These are phyloP conservation scores for Volvox carteri DNA, from an alignment of 163 green algal species.

Conservation along the genomic window DNA sequence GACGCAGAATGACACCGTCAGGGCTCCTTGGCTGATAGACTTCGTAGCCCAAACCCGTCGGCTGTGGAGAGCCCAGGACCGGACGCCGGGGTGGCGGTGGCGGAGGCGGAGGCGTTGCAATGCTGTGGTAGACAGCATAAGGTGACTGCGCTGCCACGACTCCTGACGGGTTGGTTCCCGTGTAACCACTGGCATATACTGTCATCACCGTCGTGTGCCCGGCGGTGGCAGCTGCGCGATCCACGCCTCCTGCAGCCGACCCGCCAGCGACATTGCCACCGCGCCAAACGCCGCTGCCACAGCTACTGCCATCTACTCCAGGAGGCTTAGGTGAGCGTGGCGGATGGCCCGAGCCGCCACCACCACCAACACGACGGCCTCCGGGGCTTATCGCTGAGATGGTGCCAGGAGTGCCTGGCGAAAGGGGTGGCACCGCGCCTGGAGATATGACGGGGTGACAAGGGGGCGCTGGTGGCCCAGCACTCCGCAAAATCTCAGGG, in stretches of 20 bases:
- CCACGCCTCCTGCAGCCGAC: background rate
- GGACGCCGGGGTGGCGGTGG: background rate
- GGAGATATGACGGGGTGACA: background rate
- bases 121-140: too few species aligned
- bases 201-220: background rate
- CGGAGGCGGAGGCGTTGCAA: background rate
- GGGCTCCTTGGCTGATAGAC: background rate
- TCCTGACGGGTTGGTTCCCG: background rate
- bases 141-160: background rate
- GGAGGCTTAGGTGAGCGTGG: background rate
- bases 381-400: background rate
- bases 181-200: background rate
- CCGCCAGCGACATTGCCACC: background rate
- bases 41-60: background rate
- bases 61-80: background rate
- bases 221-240: background rate
- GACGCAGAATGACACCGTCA: background rate
- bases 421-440: background rate
- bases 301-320: background rate
- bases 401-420: background rate
- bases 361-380: background rate
- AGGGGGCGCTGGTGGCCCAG: background rate
- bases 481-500: background rate
- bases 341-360: background rate
- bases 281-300: background rate